These are phyloP conservation scores for Pythium brachiatum DNA, from an alignment of 352 stramenopile species.

Conservation along the genomic window DNA sequence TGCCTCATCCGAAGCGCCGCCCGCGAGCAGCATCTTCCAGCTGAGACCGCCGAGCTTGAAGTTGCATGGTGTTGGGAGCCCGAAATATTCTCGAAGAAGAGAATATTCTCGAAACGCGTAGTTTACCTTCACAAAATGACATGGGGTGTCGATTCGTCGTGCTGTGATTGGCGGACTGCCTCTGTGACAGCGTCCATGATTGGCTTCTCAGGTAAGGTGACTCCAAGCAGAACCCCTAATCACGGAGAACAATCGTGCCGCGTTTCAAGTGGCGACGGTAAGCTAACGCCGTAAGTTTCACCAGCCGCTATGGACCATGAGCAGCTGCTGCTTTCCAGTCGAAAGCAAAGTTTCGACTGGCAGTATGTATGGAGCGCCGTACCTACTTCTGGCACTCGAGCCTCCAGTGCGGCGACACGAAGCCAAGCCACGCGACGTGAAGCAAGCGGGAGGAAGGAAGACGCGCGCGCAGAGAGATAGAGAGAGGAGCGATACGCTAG, in stretches of 20 bases:
- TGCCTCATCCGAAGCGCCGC: neutral
- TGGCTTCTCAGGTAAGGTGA: conserved; percentile 8
- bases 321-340: no score
- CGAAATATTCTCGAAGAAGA: conserved; percentile 23
- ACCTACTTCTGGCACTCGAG: conserved; percentile 6
- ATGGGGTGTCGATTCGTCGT: neutral
- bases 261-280: neutral
- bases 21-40: neutral
- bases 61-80: conserved; percentile 6
- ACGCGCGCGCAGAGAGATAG: no score
- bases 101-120: conserved; percentile 27
- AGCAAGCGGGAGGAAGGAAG: neutral
- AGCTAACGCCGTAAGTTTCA: conserved; percentile 8
- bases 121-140: conserved; percentile 4
- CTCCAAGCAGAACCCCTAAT: conserved; percentile 17
- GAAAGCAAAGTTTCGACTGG: conserved; percentile 1
- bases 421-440: no score
- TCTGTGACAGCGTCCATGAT: conserved; percentile 2
- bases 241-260: conserved; percentile 17
- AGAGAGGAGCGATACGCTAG: no score
- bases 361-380: conserved; percentile 7
- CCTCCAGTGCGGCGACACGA: neutral
- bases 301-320: neutral
- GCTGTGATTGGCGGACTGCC: neutral
- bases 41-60: conserved; percentile 9